Base-by-base conservation (phyloP, 2,329 filamentous ascomycete genomes). In the Periconia sp. region DNA sequence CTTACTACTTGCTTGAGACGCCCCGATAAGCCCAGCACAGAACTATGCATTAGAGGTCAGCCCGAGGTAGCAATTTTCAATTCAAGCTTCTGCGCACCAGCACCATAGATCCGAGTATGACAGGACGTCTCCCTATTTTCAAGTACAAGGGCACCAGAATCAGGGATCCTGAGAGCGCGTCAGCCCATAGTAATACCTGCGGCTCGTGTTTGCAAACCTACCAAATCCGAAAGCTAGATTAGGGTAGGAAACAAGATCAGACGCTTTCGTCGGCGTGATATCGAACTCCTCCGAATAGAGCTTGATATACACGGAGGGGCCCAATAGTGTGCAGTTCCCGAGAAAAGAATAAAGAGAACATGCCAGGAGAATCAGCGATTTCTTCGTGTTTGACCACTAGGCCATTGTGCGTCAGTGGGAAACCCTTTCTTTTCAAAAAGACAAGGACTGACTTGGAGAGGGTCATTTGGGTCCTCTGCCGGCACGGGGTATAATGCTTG, bases 401-500 rank as follows among this genome's bases (percentile, higher is more conserved):
- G 13, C 18, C 35, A 19, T 20, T 20, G 15, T 33, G 35, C 8
- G n/a, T 37, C 18, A 19, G 50, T 33, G 18, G 14, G 41, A 17
- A 37, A 11, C 5, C 15, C 13, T 37, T 5, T 5, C 31, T 20
- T 20, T 10, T 15, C 20, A n/a, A 6, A 35, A 27, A n/a, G 9
- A 33, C 11, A 5, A n/a, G 19, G 41, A 46, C 53, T 13, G 41
- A 62, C 57, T 64, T 80, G 79, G 10, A 85, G 74, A 8, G 83
- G 83, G 63, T 86, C 83, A 54, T 86, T 86, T 1, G 83, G 83
- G 59, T 85, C 83, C 50, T 84, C 79, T 1, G 82, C 81, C 1
- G 84, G 83, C 1, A 85, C 83, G 1, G 84, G 83, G 59, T 81
- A 86, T 3, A 86, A 74, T 2, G 84, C 83, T 64, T 85, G 83